Conservation (phyloP, 768 basidiomycete species). For the Naganishia friedmannii region DNA sequence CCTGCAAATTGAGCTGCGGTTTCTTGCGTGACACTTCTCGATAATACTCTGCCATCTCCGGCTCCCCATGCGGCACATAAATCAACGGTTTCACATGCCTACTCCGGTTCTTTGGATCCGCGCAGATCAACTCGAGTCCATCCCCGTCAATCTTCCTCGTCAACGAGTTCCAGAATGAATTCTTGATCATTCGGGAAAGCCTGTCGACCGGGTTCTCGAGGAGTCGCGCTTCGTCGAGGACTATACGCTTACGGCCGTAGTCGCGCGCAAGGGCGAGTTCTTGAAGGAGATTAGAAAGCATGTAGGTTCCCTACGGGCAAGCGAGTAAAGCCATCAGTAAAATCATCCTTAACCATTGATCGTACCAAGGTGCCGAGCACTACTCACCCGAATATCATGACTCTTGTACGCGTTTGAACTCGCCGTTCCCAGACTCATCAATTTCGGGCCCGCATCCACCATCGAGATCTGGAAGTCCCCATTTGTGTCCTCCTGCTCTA, state of each 20-base stretch:
- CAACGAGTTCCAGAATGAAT: conserved; percentile 97
- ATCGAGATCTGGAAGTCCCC: conserved; percentile 88
- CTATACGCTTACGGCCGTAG: conserved; percentile 90
- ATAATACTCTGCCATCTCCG: conserved; percentile 94
- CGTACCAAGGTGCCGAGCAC: too few relatives aligned
- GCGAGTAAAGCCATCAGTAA: too few relatives aligned
- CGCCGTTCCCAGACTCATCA: conserved; percentile 91
- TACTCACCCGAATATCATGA: conserved; percentile 83
- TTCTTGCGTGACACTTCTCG: conserved; percentile 79
- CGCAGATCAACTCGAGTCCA: conserved; percentile 93
- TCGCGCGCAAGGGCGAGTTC: conserved; percentile 95
- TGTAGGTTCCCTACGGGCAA: conserved; percentile 80
- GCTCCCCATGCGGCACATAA: conserved; percentile 90
- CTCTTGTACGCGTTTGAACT: conserved; percentile 97
- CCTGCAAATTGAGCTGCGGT: conserved; percentile 89
- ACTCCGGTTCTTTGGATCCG: conserved; percentile 95
- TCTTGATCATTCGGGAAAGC: conserved; percentile 91
- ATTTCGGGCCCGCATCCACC: conserved; percentile 93
- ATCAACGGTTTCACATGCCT: conserved; percentile 85
- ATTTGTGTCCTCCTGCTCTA: conserved; percentile 97
- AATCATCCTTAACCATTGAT: too few relatives aligned
- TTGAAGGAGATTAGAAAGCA: conserved; percentile 98
- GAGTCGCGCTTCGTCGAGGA: conserved; percentile 96
- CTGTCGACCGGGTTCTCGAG: conserved; percentile 97
- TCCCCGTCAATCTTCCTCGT: conserved; percentile 96